These are phyloP conservation scores for Malus fusca DNA, from an alignment of 306 rosid species.

Conservation along the genomic window DNA sequence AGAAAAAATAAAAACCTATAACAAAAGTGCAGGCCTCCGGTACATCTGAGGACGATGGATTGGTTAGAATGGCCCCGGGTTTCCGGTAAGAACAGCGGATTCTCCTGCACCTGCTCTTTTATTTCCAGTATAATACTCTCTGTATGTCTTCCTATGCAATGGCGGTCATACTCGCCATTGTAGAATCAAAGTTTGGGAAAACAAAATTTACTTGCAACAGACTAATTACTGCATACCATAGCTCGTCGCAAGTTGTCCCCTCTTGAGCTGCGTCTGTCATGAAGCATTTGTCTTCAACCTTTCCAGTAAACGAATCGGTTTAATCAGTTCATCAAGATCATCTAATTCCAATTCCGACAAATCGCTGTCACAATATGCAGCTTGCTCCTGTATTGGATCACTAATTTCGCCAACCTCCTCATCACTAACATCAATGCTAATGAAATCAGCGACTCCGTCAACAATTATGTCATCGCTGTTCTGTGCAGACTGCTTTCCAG, in stretches of 20 bases:
- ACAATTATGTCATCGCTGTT: slow-evolving; percentile 7
- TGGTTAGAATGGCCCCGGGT: neutral
- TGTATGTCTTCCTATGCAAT: neutral
- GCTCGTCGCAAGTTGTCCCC: neutral
- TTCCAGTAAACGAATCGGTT: slow-evolving; percentile 49
- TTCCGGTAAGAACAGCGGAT: neutral
- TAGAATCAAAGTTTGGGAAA: neutral
- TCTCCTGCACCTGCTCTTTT: neutral
- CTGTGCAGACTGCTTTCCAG: slow-evolving; percentile 23
- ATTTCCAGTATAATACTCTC: neutral
- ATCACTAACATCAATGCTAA: slow-evolving; percentile 43
- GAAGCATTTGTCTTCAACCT: slow-evolving; percentile 7
- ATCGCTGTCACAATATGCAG: slow-evolving; percentile 30
- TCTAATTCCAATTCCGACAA: slow-evolving; percentile 33
- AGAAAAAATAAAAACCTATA: neutral
- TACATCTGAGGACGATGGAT: neutral
- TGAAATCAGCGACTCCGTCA: slow-evolving; percentile 43
- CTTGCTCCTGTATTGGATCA: slow-evolving; percentile 22
- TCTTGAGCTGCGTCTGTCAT: slow-evolving; percentile 15
- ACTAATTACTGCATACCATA: neutral
- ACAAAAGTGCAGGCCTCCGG: neutral
- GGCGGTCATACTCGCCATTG: neutral
- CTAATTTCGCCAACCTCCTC: slow-evolving; percentile 27
- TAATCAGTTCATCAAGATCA: slow-evolving; percentile 44
- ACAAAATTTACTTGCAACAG: neutral